phyloP scores from a whole-genome alignment of 2,329 filamentous ascomycete species.

The Penicillium expansum region DNA sequence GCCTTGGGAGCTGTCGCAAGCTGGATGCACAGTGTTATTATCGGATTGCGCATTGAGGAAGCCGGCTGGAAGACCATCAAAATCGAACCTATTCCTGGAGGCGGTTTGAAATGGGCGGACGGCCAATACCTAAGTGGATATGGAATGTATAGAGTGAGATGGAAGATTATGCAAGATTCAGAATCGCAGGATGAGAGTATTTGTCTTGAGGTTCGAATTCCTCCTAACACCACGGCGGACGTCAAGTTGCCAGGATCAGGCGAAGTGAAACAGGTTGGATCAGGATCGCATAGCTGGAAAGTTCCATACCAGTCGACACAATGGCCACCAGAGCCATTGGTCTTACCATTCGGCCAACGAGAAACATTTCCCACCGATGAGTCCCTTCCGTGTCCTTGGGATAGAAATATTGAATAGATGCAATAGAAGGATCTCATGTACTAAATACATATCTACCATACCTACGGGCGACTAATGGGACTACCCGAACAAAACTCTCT shows the following conservation, averaged over 20 bases:
- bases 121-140: background rate
- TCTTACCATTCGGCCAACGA: background rate
- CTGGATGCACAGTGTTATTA: constrained; percentile 38
- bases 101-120: background rate
- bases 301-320: background rate
- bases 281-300: background rate
- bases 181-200: background rate
- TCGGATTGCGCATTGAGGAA: constrained; percentile 24
- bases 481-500: no score
- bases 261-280: background rate
- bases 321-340: background rate
- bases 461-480: no score
- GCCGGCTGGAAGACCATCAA: constrained; percentile 32
- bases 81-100: background rate
- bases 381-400: background rate
- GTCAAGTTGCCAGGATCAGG: background rate
- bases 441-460: no score
- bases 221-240: background rate
- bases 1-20: constrained; percentile 35
- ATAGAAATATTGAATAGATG: background rate
- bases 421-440: no score
- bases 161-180: background rate
- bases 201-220: background rate
- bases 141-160: background rate
- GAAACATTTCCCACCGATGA: background rate